A percentile compares a stretch with the other conserved stretches of the same genome.
These are phyloP conservation scores for Exophiala sp. DNA, from an alignment of 2,329 filamentous ascomycete genomes.

Conservation along the genomic window DNA sequence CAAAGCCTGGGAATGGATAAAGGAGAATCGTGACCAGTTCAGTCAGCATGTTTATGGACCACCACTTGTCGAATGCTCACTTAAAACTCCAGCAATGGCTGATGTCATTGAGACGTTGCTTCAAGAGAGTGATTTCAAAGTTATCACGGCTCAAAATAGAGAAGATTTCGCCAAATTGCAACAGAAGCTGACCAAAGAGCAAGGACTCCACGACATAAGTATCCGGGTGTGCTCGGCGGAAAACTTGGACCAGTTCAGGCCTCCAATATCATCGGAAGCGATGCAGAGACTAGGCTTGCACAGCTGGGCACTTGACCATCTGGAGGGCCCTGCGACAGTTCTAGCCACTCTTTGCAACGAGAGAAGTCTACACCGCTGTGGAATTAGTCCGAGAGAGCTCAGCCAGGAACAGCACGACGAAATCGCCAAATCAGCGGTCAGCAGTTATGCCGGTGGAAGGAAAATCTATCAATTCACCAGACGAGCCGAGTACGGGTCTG, in stretches of 20 bases:
- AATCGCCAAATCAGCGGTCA: constrained; percentile 59
- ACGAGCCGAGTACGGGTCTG: constrained; percentile 74
- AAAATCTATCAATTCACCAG: constrained; percentile 63
- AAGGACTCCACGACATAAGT: constrained; percentile 67
- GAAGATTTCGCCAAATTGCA: constrained; percentile 73
- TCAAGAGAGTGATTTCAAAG: constrained; percentile 50
- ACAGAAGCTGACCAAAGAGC: constrained; percentile 57
- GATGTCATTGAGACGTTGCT: constrained; percentile 59
- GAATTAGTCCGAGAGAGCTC: constrained; percentile 61
- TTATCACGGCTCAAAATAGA: constrained; percentile 71
- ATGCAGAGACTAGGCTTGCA: constrained; percentile 65
- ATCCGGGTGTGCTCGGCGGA: constrained; percentile 52
- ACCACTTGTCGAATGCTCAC: constrained; percentile 72
- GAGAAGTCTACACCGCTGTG: constrained; percentile 64
- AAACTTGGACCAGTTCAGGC: constrained; percentile 53
- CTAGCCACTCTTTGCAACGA: constrained; percentile 83
- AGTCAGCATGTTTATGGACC: constrained; percentile 76
- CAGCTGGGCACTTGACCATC: constrained; percentile 72
- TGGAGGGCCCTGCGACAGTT: constrained; percentile 78
- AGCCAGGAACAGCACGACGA: constrained; percentile 64
- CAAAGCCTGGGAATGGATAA: constrained; percentile 77
- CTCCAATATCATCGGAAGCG: constrained; percentile 56
- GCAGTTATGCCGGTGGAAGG: constrained; percentile 66
- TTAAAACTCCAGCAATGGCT: constrained; percentile 68
- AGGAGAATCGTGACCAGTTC: constrained; percentile 65